Evolutionary conservation across 306 rosid genomes (phyloP).

Genomic region (Trifolium subterraneum): DNA sequence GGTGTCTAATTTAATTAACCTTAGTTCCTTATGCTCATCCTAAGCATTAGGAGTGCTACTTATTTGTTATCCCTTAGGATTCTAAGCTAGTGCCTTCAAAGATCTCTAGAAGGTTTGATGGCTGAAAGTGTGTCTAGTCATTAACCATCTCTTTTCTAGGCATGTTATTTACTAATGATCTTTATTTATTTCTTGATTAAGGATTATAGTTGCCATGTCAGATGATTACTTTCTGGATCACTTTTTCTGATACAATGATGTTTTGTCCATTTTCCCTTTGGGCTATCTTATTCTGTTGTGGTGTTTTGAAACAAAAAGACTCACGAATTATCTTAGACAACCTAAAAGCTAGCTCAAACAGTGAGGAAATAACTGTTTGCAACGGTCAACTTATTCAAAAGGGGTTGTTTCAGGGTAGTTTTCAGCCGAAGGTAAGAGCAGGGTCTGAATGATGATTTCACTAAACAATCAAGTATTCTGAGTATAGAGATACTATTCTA

Average conservation of each 20-base stretch:
- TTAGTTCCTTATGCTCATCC: slow-evolving; percentile 13
- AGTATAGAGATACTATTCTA: not conserved
- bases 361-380: not conserved
- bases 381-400: not conserved
- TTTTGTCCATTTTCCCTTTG: not conserved
- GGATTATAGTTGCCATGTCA: not conserved
- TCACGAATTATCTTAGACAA: not conserved
- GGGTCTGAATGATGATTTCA: not conserved
- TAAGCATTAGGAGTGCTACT: slow-evolving; percentile 3
- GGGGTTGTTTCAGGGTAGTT: not conserved
- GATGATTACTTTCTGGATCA: not conserved
- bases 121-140: not conserved
- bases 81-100: slow-evolving; percentile 5
- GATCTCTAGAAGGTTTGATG: slow-evolving; percentile 3
- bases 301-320: not conserved
- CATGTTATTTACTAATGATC: not conserved
- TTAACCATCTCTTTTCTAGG: slow-evolving; percentile 5
- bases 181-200: slow-evolving; percentile 15
- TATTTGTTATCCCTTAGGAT: slow-evolving; percentile 7
- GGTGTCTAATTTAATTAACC: not conserved
- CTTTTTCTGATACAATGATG: not conserved
- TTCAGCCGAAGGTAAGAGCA: not conserved
- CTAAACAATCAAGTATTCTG: not conserved
- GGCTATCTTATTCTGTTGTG: not conserved
- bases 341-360: not conserved